phyloP scores from a whole-genome alignment of 2,329 filamentous ascomycete genomes.

The Diaporthe longicolla region DNA sequence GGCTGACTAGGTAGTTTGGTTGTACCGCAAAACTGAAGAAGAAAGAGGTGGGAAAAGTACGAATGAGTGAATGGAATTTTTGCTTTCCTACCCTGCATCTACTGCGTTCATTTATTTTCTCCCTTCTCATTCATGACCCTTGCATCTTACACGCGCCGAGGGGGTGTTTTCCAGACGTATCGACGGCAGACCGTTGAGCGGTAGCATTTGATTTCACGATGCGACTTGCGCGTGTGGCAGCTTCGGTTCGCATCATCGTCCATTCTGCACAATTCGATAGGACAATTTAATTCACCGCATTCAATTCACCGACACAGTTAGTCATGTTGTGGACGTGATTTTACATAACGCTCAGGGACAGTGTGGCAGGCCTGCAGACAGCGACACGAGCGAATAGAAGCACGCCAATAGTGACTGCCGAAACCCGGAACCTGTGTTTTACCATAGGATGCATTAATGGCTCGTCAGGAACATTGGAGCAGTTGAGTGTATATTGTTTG shows the following conservation, averaged over 20 bases:
- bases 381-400: too few species aligned
- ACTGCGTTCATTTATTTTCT: background rate
- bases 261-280: background rate
- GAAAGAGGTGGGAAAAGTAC: background rate
- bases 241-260: conserved; percentile 1
- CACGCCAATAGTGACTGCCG: background rate
- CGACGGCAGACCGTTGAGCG: conserved; percentile 5
- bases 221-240: background rate
- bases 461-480: too few species aligned
- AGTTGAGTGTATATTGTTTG: too few species aligned
- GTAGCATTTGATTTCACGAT: background rate
- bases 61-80: background rate
- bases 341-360: background rate
- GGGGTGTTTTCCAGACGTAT: background rate
- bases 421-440: background rate
- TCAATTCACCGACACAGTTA: too few species aligned
- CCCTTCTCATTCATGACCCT: background rate
- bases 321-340: too few species aligned
- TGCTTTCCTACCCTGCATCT: background rate
- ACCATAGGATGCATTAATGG: too few species aligned
- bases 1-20: too few species aligned
- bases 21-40: background rate
- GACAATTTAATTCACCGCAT: background rate
- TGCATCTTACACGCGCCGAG: background rate
- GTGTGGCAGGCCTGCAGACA: background rate